Evolutionary conservation across 805 yeast genomes (phyloP), one percentile per base, ranked within the genome.

Genomic region (Candida ponderosae): DNA sequence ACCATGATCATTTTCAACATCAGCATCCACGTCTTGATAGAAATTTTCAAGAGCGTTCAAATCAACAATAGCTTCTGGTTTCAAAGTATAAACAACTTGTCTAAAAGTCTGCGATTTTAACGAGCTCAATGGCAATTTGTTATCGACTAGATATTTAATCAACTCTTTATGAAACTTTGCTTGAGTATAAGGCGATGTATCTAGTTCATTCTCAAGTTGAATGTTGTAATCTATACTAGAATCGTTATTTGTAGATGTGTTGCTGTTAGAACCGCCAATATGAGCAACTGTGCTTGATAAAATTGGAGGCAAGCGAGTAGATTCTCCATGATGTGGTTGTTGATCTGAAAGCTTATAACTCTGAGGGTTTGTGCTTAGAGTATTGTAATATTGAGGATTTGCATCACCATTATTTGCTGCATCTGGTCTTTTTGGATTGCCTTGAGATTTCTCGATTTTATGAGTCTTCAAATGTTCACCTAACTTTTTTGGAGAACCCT

Each of bases 401-500:
- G 63, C 54, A 27, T 57, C 55, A 18, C 66, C 67, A 37, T 51
- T 53, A 2, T 68, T 64, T 42, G 65, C 68, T 14, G 62, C 52
- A 53, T 56, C 38, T 59, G 36, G 46, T 32, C 77, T 50, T 26
- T 67, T 48, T 27, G 63, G 56, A 43, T 71, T 72, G 30, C 63
- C 54, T 20, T 68, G 57, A 8, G 59, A 60, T 36, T 54, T 62
- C 21, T 53, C 56, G 40, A 73, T 59, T 53, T 70, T 71, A 47
- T 75, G 81, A 4, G 79, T 72, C 43, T 68, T 66, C 44, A 75
- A 55, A 48, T 75, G 81, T 50, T 74, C 80, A 34, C 68, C 66
- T 30, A 75, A 57, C 49, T 75, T 75, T 61, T 75, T 75, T 20
- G 81, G 81, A 19, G 74, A 68, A 0, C 80, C 80, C 49, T 72